A percentile compares a stretch with the other conserved stretches of the same genome.
These are phyloP conservation scores for Zasmidium angulare DNA, from an alignment of 2,329 filamentous ascomycete genomes.

Conservation along the genomic window DNA sequence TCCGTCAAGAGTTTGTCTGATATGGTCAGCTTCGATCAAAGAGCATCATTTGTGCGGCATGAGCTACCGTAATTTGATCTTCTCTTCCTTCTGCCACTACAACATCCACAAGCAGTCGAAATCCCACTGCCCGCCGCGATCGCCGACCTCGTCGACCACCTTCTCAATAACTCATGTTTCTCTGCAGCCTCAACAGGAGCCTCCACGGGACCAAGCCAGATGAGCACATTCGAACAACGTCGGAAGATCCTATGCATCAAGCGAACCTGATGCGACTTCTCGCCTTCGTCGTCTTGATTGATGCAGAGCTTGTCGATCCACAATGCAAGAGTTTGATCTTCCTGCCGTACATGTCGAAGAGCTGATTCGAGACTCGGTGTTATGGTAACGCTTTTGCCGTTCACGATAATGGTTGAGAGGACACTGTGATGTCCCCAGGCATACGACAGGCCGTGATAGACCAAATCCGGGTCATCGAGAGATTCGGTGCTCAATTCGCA, in stretches of 20 bases:
- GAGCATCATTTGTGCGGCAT: background rate
- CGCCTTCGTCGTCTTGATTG: conserved; percentile 1
- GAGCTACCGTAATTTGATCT: background rate
- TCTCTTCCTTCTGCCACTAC: background rate
- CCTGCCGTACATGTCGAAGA: background rate
- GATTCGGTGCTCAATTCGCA: background rate
- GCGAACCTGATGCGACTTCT: background rate
- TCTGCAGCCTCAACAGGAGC: background rate
- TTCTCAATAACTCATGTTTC: background rate
- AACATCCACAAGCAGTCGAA: background rate
- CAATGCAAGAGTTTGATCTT: background rate
- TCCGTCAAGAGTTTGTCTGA: background rate
- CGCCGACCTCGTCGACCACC: background rate
- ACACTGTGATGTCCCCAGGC: background rate
- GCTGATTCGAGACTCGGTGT: background rate
- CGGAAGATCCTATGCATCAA: conserved; percentile 3
- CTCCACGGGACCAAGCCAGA: background rate
- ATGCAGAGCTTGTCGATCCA: conserved; percentile 6
- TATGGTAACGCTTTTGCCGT: background rate
- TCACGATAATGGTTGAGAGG: background rate
- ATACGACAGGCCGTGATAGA: background rate
- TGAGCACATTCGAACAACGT: background rate
- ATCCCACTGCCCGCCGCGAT: background rate
- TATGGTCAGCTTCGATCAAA: background rate
- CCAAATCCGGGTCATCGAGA: background rate